phyloP scores from a whole-genome alignment of 345 rosid genomes.

The Dipteronia dyeriana region DNA sequence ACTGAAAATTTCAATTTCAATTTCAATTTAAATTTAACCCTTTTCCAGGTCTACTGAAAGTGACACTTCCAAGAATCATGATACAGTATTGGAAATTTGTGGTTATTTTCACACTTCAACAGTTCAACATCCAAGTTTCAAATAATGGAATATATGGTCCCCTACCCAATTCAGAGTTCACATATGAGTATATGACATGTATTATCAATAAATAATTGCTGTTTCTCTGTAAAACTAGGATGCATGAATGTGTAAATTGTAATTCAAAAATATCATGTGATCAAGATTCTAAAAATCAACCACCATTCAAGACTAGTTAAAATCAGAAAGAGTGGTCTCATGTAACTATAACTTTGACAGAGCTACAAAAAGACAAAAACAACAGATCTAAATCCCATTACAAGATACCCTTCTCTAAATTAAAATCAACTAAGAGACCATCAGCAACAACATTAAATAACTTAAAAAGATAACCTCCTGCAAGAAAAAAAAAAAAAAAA shows the following conservation, averaged over 20 bases:
- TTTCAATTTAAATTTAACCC: no score
- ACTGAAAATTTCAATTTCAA: no score
- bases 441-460: background rate
- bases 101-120: no score
- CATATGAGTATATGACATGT: no score
- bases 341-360: background rate
- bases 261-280: background rate
- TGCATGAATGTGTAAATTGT: no score
- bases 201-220: background rate
- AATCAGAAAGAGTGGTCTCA: background rate
- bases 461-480: no score
- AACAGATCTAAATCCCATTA: conserved; percentile 5
- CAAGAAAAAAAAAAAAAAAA: background rate
- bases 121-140: no score
- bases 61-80: background rate
- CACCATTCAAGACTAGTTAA: no score
- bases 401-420: background rate
- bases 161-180: background rate
- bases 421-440: background rate
- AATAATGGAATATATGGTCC: background rate
- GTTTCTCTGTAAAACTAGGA: background rate
- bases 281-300: background rate
- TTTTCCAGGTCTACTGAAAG: background rate
- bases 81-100: no score
- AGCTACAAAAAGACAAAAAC: background rate